These are phyloP conservation scores for Metschnikowia lunata DNA, from an alignment of 805 yeast genomes.

Conservation along the genomic window DNA sequence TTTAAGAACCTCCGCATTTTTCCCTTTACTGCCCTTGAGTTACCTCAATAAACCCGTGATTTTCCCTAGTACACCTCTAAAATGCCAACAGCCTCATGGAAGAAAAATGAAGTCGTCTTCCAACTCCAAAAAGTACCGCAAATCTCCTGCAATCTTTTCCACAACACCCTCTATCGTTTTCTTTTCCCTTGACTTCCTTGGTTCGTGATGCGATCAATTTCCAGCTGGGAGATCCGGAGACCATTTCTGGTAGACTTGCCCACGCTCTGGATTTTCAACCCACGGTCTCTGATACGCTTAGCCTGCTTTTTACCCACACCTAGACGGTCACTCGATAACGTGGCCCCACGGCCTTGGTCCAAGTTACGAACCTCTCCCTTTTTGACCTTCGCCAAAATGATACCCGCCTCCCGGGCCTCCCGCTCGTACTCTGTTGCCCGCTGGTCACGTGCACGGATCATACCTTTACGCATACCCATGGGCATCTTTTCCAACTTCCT, in stretches of 20 bases:
- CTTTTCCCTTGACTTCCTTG: no score
- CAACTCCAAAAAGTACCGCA: no score
- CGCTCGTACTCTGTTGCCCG: slow-evolving; percentile 57
- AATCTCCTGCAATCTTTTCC: no score
- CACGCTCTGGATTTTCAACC: slow-evolving; percentile 69
- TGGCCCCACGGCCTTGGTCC: slow-evolving; percentile 51
- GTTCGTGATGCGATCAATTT: slow-evolving; percentile 48
- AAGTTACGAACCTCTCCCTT: slow-evolving; percentile 62
- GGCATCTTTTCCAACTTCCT: slow-evolving; percentile 73
- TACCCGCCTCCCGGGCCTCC: slow-evolving; percentile 87
- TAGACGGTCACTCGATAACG: slow-evolving; percentile 46
- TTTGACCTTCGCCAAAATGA: slow-evolving; percentile 67
- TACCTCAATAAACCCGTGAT: no score
- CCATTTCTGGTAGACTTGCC: slow-evolving; percentile 82
- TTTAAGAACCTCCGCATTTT: no score
- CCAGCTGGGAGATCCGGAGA: slow-evolving; percentile 60
- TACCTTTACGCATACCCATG: slow-evolving; percentile 82
- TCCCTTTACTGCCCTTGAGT: no score
- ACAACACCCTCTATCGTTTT: no score
- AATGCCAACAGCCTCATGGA: no score
- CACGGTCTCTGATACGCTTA: slow-evolving; percentile 59
- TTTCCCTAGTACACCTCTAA: no score
- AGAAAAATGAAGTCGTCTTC: no score
- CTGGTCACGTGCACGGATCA: slow-evolving; percentile 53
- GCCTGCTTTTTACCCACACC: slow-evolving; percentile 42